phyloP scores from a whole-genome alignment of 2,329 filamentous ascomycete species.

The Claviceps lovelessii region DNA sequence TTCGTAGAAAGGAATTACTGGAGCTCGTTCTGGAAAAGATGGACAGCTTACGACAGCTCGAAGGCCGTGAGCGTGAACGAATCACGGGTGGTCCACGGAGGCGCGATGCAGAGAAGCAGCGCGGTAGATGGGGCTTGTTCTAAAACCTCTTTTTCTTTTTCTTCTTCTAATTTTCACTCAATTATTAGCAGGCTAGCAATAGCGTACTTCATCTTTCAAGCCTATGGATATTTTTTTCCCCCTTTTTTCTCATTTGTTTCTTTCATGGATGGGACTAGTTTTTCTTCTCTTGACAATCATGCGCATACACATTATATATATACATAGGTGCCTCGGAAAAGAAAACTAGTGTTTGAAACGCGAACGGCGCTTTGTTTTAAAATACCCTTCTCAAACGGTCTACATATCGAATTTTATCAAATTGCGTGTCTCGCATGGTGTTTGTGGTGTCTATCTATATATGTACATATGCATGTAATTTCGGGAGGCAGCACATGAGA shows the following conservation, averaged over 20 bases:
- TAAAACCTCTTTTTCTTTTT: constrained; percentile 12
- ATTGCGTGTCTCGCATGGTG: not conserved
- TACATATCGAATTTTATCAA: not conserved
- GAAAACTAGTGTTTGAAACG: not conserved
- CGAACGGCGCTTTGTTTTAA: not conserved
- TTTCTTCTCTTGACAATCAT: not conserved
- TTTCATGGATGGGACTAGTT: not conserved
- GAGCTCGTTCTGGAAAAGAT: constrained; percentile 93
- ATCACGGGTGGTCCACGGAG: constrained; percentile 9
- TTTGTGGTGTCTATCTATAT: not conserved
- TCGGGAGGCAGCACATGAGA: not conserved
- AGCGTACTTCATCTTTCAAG: not conserved
- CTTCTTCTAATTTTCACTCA: not conserved
- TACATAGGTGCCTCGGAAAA: not conserved
- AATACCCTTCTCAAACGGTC: not conserved
- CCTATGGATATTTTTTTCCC: not conserved
- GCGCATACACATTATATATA: not conserved
- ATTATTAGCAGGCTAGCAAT: not conserved
- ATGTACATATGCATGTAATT: not conserved
- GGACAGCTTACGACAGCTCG: constrained; percentile 73
- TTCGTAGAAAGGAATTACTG: constrained; percentile 78
- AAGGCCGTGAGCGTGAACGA: constrained; percentile 53
- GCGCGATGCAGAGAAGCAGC: constrained; percentile 23
- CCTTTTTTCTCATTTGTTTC: not conserved
- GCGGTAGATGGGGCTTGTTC: constrained; percentile 36